Percentiles rank a stretch among this genome's conserved stretches.
These are phyloP conservation scores for Davidsoniella australis DNA, from an alignment of 2,329 filamentous ascomycete genomes.

Conservation along the genomic window DNA sequence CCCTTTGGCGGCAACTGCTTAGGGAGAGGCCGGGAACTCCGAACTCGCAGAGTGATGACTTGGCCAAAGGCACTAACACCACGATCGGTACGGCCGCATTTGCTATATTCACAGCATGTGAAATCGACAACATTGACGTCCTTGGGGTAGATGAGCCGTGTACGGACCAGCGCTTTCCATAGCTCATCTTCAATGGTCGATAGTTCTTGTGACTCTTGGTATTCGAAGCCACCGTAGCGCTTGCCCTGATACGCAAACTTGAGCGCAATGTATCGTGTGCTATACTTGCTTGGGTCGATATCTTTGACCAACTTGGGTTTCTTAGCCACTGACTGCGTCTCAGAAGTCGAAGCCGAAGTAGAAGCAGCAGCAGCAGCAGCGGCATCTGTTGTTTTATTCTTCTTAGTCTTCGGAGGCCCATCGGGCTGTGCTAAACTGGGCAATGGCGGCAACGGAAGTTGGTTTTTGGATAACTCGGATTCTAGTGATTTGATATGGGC, in stretches of 20 bases:
- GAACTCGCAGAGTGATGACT: conserved; percentile 67
- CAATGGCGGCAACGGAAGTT: conserved; percentile 10
- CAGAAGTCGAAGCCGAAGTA: too few species aligned
- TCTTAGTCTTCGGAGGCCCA: conserved; percentile 4
- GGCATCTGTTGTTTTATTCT: conserved; percentile 7
- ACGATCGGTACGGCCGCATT: conserved; percentile 82
- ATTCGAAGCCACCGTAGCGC: conserved; percentile 84
- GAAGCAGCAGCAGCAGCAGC: not conserved
- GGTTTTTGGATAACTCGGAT: conserved; percentile 35
- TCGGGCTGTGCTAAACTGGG: conserved; percentile 8
- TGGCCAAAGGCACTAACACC: conserved; percentile 96
- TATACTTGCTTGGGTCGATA: conserved; percentile 67
- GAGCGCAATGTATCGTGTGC: conserved; percentile 69
- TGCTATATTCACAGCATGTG: conserved; percentile 76
- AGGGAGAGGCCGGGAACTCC: conserved; percentile 54
- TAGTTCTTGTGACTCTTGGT: conserved; percentile 52
- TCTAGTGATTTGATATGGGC: conserved; percentile 52
- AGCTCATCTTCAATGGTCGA: conserved; percentile 85
- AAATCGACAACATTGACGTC: conserved; percentile 52
- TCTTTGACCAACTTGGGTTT: conserved; percentile 24
- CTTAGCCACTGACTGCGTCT: conserved; percentile 15
- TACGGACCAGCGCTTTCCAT: conserved; percentile 76
- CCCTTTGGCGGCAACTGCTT: conserved; percentile 16
- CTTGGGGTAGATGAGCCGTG: conserved; percentile 62
- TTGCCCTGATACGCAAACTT: conserved; percentile 90